These are phyloP conservation scores for Sporothrix brasiliensis DNA, from an alignment of 2,329 filamentous ascomycete species.

Conservation along the genomic window DNA sequence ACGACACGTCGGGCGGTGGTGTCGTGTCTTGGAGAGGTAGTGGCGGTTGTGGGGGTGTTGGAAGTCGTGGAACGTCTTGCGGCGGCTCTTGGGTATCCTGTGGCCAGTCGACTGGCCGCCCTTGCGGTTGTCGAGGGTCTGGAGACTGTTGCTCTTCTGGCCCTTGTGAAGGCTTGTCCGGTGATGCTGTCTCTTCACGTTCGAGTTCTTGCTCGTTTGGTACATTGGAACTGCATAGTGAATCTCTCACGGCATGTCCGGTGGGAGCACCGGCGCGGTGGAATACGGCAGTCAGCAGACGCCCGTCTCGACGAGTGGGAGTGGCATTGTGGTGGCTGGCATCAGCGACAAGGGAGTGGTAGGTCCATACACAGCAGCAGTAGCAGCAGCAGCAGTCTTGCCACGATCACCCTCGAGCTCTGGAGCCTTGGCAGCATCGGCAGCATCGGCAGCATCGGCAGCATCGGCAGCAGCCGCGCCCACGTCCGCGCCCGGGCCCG, in stretches of 20 bases:
- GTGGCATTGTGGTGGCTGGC: conserved; percentile 10
- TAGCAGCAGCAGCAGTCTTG: background rate
- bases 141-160: background rate
- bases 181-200: background rate
- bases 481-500: conserved; percentile 24
- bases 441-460: conserved; percentile 48
- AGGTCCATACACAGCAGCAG: conserved; percentile 24
- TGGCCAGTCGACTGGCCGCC: background rate
- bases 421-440: conserved; percentile 54
- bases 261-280: conserved; percentile 4
- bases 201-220: background rate
- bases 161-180: background rate
- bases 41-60: background rate
- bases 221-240: conserved; percentile 12
- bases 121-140: background rate
- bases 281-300: conserved; percentile 31
- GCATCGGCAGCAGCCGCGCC: conserved; percentile 36
- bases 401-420: conserved; percentile 50
- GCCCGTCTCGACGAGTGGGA: conserved; percentile 28
- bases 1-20: background rate
- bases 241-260: background rate
- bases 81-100: background rate
- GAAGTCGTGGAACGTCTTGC: background rate
- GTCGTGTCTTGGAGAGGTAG: background rate
- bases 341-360: conserved; percentile 7